These are phyloP conservation scores for Trichophyton mentagrophytes DNA, from an alignment of 2,329 filamentous ascomycete genomes.

Conservation along the genomic window DNA sequence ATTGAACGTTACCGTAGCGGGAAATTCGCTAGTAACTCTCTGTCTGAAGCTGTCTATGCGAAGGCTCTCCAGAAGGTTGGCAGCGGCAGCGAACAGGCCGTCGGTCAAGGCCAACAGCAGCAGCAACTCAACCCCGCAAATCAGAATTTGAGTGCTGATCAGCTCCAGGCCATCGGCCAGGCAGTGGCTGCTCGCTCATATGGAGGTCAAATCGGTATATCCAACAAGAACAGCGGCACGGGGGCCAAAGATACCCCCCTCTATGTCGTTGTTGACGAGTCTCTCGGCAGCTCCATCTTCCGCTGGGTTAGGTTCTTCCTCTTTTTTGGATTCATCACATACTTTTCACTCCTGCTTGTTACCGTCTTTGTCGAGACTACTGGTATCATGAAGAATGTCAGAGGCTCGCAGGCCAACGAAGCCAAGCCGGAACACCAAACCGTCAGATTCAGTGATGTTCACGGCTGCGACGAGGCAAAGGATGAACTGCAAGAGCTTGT, in stretches of 20 bases:
- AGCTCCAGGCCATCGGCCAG: constrained; percentile 68
- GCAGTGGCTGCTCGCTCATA: constrained; percentile 61
- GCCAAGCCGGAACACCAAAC: constrained; percentile 87
- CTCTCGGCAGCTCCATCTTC: constrained; percentile 63
- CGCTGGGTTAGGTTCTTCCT: constrained; percentile 82
- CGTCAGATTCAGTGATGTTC: constrained; percentile 82
- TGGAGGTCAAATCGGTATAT: constrained; percentile 50
- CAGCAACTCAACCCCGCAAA: constrained; percentile 15
- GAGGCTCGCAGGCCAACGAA: constrained; percentile 60
- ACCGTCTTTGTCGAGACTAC: constrained; percentile 73
- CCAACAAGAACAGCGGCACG: constrained; percentile 39
- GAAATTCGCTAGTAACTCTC: constrained; percentile 66
- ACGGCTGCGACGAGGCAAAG: constrained; percentile 95
- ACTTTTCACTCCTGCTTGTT: constrained; percentile 65
- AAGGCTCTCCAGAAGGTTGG: constrained; percentile 57
- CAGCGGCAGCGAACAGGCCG: constrained; percentile 22
- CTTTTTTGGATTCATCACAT: constrained; percentile 64
- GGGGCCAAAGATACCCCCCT: constrained; percentile 75
- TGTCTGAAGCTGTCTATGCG: constrained; percentile 65
- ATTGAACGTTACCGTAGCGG: constrained; percentile 81
- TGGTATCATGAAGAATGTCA: constrained; percentile 65
- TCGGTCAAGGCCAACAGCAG: constrained; percentile 9
- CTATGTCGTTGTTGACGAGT: constrained; percentile 91
- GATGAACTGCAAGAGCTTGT: constrained; percentile 95
- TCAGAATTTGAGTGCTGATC: constrained; percentile 42